Evolutionary conservation across 176 grass and related monocot genomes (phyloP), one percentile per base, ranked within the genome.

Genomic region (Triticum turgidum): DNA sequence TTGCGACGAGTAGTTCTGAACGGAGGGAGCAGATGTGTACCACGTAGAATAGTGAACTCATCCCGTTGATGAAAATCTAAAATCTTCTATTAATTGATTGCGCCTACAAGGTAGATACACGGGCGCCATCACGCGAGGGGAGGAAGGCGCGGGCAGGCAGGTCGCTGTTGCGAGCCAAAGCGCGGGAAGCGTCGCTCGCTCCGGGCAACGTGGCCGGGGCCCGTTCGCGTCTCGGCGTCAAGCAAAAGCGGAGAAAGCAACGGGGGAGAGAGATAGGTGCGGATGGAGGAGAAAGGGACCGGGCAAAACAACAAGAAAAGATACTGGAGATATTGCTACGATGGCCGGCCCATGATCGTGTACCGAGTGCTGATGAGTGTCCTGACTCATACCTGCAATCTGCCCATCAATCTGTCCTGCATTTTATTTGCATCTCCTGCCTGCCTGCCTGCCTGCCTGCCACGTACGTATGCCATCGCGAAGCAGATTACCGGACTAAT

Each of bases 231-330:
- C 14, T 76, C 45, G 25, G 25, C 44, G 11, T 54, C 73, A 51
- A 76, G 73, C 24, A 76, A 76, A 76, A 76, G 45, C 14, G 45
- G 45, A 76, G 45, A 76, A 54, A 76, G 14, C 25, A 11, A 54
- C 44, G 14, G 5, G n/a, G 1, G 71, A 29, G 9, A 25, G 14
- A 1, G 71, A 30, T 1, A 25, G 2, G 5, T 12, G 24, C 15
- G 14, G 15, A 63, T 63, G 9, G 21, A 4, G 9, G 21, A 4
- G 9, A 63, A 35, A 69, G 17, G 21, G 69, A 12, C 37, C 1
- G 1, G 0, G 18, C 69, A 72, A 72, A 72, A 72, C 35, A 72
- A 42, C 37, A 71, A 71, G n/a, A 25, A 25, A 3, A 47, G 7
- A 15, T 49, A 49, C 15, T 1, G 42, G 14, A 51, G 45, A 76